Base-by-base conservation (phyloP, 305 asterid species). In the Petunia hybrid region DNA sequence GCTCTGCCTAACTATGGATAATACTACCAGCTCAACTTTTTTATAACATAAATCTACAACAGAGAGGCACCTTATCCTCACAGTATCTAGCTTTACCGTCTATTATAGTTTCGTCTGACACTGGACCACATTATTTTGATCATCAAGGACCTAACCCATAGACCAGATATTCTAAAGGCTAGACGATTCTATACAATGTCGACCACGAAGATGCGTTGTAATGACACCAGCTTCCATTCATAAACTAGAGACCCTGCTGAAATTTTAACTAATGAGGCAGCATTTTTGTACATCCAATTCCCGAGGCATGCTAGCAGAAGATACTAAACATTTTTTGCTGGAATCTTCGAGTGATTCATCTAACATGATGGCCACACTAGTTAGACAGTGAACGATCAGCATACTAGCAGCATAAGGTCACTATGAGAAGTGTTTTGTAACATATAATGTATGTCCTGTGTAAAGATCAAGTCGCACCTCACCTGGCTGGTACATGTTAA, bases 401-500 rank as follows among this genome's bases (percentile, higher is more conserved):
- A 36, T 36, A 35, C 7, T 36, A 63, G 69, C 39, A 42, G 55
- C 6, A 1, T n/a, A 42, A 16, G 42, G 6, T 4, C 41, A 41
- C 38, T 8, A 16, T 16, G 2, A 2, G n/a, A 48, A 22, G 31
- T 22, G 31, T 22, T 22, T 22, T 22, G 31, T 22, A 22, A 22
- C 31, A 22, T 22, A 22, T 22, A 22, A 22, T 22, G 31, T 22
- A 22, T 22, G 43, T 71, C 48, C 13, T 12, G 31, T 71, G 77
- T 9, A 71, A 82, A 65, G n/a, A 42, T 68, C 73, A 74, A 65
- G 42, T 82, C 95, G 80, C 89, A 95, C 98, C 99, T 95, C 98
- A 85, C 95, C 94, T 85, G 98, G 98, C 85, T 91, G 91, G 86
- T 95, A 95, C 80, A 84, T 85, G 89, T 95, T 95, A 51, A 89